Evolutionary conservation across 371 early-diverging fungal genomes (phyloP), one percentile per base, ranked within the genome.

Genomic region (Mycotypha africana): DNA sequence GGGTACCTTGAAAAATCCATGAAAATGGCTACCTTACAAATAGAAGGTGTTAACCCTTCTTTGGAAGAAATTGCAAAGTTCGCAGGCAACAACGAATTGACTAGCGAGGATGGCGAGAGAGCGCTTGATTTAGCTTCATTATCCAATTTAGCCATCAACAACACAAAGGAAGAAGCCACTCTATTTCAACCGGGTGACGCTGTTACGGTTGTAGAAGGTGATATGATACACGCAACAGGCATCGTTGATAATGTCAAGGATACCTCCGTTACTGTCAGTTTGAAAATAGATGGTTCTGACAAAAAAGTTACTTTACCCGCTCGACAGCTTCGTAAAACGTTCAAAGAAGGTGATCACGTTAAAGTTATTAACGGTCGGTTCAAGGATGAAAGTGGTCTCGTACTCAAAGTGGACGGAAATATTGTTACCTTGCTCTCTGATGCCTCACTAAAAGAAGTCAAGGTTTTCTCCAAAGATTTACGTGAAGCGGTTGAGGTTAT

Each of bases 31-130:
- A 78, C 82, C 5, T 51, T 99, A 38, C 86, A 85, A 35, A 58
- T 79, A 7, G 88, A 88, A 14, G 78, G 84, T 58, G 86, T 93
- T 15, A 89, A 84, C 45, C 95, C 97, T 8, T 89, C 93, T 3
- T 71, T 97, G 52, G 97, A 95, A 45, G 98, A 99, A 63, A 89
- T 95, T 40, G 82, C 89, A n/a, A 62, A 71, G 51, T 92, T 95
- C 57, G 80, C 85, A n/a, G 76, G 78, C 11, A 81, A 73, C 14
- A 79, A 76, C 28, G 82, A 81, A 10, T 60, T 79, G 6, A 79
- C 72, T 31, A 79, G 67, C 26, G 84, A 81, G 38, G 81, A 72
- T 26, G 78, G 71, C 23, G 82, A 80, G 23, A 65, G 74, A 22
- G 61, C 70, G 1, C 57, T 79, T 39, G 79, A 79, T 46, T 53